Evolutionary conservation across 2,329 filamentous ascomycete species (phyloP), one percentile per base, ranked within the genome.

Genomic region (Sclerotinia nivalis): DNA sequence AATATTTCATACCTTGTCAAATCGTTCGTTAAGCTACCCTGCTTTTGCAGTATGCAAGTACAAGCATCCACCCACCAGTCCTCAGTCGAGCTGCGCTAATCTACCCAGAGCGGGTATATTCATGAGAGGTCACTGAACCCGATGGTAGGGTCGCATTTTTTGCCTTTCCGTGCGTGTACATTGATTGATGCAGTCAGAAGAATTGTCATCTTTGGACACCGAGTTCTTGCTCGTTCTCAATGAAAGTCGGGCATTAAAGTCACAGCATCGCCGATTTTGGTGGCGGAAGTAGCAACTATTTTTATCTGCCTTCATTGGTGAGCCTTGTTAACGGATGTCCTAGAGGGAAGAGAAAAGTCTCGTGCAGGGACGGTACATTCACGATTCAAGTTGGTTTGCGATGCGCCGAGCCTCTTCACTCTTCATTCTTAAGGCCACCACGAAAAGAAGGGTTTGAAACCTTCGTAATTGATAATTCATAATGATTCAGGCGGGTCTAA

Each of bases 401-500:
- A 71, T 69, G 59, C 47, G 60, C 71, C 43, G 71, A 69, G 68
- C 60, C 69, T 72, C 45, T 66, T 69, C 62, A 70, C 49, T 55
- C 54, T 65, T 70, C 64, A 66, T 64, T 58, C 49, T 49, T 45
- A 54, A 66, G 45, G 45, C 34, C 45, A 49, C 25, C 47, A 28
- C 47, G 69, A 60, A 59, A 34, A 50, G 47, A 66, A 52, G 18
- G 52, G 4, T 40, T 45, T 50, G n/a, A 34, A 49, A 67, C 40
- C 61, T 67, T 62, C 40, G 43, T 68, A 66, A 58, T 69, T 68
- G 28, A 72, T 64, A 66, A 58, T 70, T 68, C 50, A 72, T 66
- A 64, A 75, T 75, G 73, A 59, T 73, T 54, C 43, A 66, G 61
- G 54, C 61, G 47, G 56, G 54, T 69, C 43, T 71, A 28, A 70